Percentiles rank a stretch among this genome's conserved stretches.
Evolutionary conservation across 768 basidiomycete genomes (phyloP).

Genomic region (Butyriboletus loyo): DNA sequence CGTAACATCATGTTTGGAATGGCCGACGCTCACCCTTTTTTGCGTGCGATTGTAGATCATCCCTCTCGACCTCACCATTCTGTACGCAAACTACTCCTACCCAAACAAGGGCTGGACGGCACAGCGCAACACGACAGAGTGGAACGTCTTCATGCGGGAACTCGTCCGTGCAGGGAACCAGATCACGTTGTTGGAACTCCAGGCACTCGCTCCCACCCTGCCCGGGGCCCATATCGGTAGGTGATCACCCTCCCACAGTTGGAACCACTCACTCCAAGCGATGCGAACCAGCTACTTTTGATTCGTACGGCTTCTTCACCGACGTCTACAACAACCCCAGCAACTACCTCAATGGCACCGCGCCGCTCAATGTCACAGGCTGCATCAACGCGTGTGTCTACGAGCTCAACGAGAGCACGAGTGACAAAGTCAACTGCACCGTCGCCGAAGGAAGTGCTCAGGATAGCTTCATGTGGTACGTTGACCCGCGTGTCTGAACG

Average conservation of each 20-base stretch:
- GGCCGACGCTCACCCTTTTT: not conserved
- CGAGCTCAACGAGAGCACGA: constrained; percentile 20
- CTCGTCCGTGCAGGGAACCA: constrained; percentile 50
- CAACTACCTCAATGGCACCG: constrained; percentile 61
- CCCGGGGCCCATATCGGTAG: constrained; percentile 57
- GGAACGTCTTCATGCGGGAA: constrained; percentile 55
- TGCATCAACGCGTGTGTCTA: constrained; percentile 49
- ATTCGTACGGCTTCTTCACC: constrained; percentile 57
- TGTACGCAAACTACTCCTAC: constrained; percentile 49
- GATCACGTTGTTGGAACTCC: constrained; percentile 49
- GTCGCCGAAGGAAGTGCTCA: constrained; percentile 34
- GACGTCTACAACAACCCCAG: constrained; percentile 54
- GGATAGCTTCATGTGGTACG: constrained; percentile 63
- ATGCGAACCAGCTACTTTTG: constrained; percentile 47
- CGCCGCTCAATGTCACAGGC: constrained; percentile 56
- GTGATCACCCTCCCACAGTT: not conserved
- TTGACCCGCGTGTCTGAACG: not conserved
- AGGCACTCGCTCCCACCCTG: constrained; percentile 45
- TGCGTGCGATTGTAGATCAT: constrained; percentile 43
- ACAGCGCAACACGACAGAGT: constrained; percentile 52
- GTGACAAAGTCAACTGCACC: constrained; percentile 31
- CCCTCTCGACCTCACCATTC: constrained; percentile 47
- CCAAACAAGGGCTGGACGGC: constrained; percentile 49
- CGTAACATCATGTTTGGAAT: not conserved
- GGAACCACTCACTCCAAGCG: not conserved